Base-by-base conservation (phyloP, 2,329 filamentous ascomycete species). In the Colletotrichum sp. region DNA sequence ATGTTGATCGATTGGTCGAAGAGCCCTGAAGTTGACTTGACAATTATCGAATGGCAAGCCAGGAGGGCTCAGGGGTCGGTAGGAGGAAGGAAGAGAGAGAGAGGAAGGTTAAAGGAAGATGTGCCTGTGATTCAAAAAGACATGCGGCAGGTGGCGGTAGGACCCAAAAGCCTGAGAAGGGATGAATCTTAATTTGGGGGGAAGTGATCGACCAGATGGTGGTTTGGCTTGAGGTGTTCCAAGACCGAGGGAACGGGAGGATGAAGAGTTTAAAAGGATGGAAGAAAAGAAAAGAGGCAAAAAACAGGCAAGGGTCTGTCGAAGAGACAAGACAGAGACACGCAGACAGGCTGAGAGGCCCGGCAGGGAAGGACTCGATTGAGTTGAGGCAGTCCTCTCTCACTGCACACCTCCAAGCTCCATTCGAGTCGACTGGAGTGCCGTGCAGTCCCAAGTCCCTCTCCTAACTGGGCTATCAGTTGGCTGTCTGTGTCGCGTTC, bases 351-450 rank as follows among this genome's bases (percentile, higher is more conserved):
- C 44, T 52, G 30, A 55, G 18, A 52, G 63, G 55, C 34, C 34
- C 60, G n/a, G 65, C 74, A 74, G 74, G 74, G 74, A 76, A 76
- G 74, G 49, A 69, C 64, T 74, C 49, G 49, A 74, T 74, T 65
- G 70, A 76, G 74, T 76, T 73, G 74, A 76, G 65, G 74, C 71
- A 75, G 74, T 76, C 69, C 69, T 71, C 24, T 55, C 63, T 70
- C 64, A 63, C 59, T 73, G 63, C 60, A 72, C 55, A 73, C 16
- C 26, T 62, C 69, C 57, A 76, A 44, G 28, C 34, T 60, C 67
- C 16, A 60, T 21, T 60, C 24, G 24, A 44, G 52, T 67, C 28
- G 52, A 69, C 55, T 69, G 65, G 49, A 67, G 59, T 75, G 55
- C 60, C 49, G 62, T 68, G 34, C 26, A 60, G 34, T 52, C 36